Evolutionary conservation across 805 yeast species (phyloP).

Genomic region (Metschnikowia colocasiae): DNA sequence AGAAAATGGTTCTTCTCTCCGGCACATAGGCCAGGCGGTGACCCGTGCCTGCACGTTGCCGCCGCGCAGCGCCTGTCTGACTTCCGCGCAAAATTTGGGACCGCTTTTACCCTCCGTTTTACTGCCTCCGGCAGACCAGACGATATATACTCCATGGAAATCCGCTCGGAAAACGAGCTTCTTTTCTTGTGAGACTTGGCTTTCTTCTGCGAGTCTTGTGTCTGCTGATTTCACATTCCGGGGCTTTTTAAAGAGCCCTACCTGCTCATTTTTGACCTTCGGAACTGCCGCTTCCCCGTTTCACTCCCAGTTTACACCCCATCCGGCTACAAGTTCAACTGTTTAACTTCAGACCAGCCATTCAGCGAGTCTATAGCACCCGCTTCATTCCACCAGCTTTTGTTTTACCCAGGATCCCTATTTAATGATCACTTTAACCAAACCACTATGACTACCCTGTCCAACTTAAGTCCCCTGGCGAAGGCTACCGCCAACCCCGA

Average conservation of each 20-base stretch:
- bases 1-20: neutral
- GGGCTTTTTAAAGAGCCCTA: neutral
- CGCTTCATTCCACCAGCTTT: neutral
- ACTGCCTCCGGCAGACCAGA: slow-evolving; percentile 1
- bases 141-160: slow-evolving; percentile 4
- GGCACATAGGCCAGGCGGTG: neutral
- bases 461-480: neutral
- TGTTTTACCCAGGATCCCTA: neutral
- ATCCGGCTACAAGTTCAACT: neutral
- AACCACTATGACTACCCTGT: slow-evolving; percentile 1
- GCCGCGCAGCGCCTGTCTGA: slow-evolving; percentile 1
- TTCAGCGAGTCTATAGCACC: neutral
- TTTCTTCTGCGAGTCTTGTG: neutral
- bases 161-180: slow-evolving; percentile 1
- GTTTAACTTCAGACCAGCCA: neutral
- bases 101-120: neutral
- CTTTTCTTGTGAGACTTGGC: neutral
- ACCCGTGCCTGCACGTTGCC: neutral
- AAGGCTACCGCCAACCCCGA: neutral
- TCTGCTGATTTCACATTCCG: neutral
- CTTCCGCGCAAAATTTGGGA: slow-evolving; percentile 5
- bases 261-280: neutral
- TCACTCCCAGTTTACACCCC: neutral
- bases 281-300: neutral
- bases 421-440: slow-evolving; percentile 2